These are phyloP conservation scores for Chaetomiaceae sp. DNA, from an alignment of 2,329 filamentous ascomycete genomes.

Conservation along the genomic window DNA sequence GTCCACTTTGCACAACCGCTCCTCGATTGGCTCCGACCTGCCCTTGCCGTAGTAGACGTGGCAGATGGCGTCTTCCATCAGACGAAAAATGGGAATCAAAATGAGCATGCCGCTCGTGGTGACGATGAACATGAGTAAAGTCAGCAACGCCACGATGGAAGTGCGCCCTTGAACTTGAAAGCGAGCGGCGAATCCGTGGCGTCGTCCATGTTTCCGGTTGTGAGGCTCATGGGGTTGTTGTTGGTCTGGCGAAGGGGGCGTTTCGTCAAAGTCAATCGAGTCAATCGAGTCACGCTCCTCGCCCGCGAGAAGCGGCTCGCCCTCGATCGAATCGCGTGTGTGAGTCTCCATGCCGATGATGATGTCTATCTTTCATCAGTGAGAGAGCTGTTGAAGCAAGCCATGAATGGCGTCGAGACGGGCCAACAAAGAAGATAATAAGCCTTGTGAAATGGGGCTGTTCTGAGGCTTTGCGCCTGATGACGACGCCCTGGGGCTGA, in stretches of 20 bases:
- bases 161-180: slow-evolving; percentile 17
- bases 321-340: slow-evolving; percentile 10
- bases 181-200: background rate
- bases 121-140: slow-evolving; percentile 19
- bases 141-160: slow-evolving; percentile 19
- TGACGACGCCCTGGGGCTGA: slow-evolving; percentile 7
- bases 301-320: slow-evolving; percentile 13
- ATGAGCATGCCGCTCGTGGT: slow-evolving; percentile 23
- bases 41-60: slow-evolving; percentile 20
- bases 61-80: slow-evolving; percentile 25
- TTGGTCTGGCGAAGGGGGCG: background rate
- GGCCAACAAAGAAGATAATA: background rate
- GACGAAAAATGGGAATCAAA: slow-evolving; percentile 23
- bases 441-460: too few species aligned
- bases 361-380: too few species aligned
- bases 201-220: background rate
- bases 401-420: background rate
- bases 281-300: slow-evolving; percentile 10
- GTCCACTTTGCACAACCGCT: slow-evolving; percentile 23
- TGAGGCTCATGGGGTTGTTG: background rate
- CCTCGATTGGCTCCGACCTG: slow-evolving; percentile 21
- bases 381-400: background rate
- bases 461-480: background rate
- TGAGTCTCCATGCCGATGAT: background rate
- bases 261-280: background rate